Conservation (phyloP, 495 filamentous ascomycete species). For the Bathelium albidoporum region DNA sequence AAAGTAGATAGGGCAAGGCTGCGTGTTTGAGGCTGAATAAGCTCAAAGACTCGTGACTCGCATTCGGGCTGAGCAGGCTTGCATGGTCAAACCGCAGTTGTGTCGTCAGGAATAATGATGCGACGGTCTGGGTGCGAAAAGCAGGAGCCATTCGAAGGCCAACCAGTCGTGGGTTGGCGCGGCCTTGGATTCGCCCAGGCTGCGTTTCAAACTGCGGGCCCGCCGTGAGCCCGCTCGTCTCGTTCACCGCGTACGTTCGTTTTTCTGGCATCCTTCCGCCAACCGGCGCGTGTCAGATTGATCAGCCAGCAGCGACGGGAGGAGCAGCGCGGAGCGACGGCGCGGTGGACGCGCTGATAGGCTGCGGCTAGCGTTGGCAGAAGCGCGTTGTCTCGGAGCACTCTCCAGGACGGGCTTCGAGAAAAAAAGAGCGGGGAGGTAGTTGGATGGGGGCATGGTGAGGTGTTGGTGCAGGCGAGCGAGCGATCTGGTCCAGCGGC, state of each 20-base stretch:
- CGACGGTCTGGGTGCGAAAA: background rate
- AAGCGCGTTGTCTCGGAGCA: slow-evolving; percentile 2
- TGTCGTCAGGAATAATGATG: background rate
- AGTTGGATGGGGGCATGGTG: background rate
- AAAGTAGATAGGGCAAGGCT: background rate
- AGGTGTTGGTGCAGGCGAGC: background rate
- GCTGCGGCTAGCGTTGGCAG: background rate
- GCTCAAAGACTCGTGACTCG: background rate
- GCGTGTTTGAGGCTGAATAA: background rate
- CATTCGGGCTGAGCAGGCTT: background rate
- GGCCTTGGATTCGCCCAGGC: background rate
- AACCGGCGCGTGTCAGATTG: slow-evolving; percentile 3
- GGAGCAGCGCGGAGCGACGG: background rate
- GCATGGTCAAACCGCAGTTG: background rate
- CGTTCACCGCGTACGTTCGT: background rate
- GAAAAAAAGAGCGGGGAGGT: background rate
- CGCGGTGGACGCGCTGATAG: background rate
- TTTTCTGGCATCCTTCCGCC: background rate
- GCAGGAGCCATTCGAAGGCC: background rate
- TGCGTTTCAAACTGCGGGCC: slow-evolving; percentile 3
- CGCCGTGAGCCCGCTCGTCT: background rate
- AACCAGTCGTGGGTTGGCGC: background rate
- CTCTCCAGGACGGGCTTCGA: slow-evolving; percentile 2
- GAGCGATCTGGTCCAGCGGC: too few relatives aligned
- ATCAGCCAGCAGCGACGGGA: background rate